Percentiles rank a stretch among this genome's conserved stretches.
Conservation (phyloP, 805 yeast genomes). For the Schizosaccharomyces japonicus region DNA sequence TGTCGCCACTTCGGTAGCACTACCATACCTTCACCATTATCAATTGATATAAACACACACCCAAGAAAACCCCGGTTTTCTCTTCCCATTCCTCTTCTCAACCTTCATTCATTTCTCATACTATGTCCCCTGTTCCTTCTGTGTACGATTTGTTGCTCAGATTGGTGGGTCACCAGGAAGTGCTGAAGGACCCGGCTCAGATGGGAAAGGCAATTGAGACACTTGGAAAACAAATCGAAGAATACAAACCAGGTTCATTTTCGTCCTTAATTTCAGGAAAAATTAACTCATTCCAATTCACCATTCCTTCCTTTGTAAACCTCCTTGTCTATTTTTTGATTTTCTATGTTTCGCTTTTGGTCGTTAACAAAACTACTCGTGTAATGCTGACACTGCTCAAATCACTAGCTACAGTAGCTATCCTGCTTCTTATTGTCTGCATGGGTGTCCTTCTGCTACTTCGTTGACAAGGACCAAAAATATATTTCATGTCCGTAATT, state of each 20-base stretch:
- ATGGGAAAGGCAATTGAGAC: background rate
- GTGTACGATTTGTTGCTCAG: too few species aligned
- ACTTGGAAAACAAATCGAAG: background rate
- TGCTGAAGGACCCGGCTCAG: background rate
- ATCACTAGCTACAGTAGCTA: background rate
- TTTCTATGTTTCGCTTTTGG: background rate
- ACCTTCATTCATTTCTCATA: too few species aligned
- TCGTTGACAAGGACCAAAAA: background rate
- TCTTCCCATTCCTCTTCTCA: too few species aligned
- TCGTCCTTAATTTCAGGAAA: background rate
- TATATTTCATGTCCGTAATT: background rate
- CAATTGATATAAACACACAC: too few species aligned
- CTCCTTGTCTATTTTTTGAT: background rate
- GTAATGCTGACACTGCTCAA: background rate
- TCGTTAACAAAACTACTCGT: background rate
- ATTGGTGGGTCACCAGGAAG: too few species aligned
- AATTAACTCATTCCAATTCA: background rate
- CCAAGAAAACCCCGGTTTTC: too few species aligned
- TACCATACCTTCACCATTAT: too few species aligned
- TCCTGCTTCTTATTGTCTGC: background rate
- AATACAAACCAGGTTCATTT: background rate
- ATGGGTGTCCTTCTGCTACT: background rate
- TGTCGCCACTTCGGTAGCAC: too few species aligned
- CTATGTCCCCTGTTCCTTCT: too few species aligned
- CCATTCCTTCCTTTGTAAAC: background rate